A percentile compares a stretch with the other conserved stretches of the same genome.
phyloP scores from a whole-genome alignment of 1,139 yeast genomes.

The Debaryomyces robertsiae region DNA sequence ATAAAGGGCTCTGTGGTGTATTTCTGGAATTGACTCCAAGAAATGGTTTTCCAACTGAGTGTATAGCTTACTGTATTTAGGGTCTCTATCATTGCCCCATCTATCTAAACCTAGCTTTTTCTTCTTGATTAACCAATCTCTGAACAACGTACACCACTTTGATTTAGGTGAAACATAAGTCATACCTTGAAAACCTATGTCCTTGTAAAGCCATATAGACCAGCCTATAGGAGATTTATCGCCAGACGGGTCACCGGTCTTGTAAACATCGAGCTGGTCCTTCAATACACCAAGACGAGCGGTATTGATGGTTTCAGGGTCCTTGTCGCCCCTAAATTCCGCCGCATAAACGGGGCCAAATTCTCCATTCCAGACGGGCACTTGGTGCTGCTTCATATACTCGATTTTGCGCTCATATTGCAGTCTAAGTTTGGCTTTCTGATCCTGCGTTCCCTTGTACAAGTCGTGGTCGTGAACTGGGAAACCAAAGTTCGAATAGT shows the following conservation, averaged over 20 bases:
- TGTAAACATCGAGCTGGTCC: slow-evolving; percentile 46
- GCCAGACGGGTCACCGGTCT: slow-evolving; percentile 46
- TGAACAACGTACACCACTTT: slow-evolving; percentile 42
- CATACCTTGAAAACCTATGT: slow-evolving; percentile 51
- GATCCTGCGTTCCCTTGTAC: slow-evolving; percentile 34
- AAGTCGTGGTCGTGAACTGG: slow-evolving; percentile 35
- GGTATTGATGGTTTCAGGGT: slow-evolving; percentile 36
- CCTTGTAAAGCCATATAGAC: slow-evolving; percentile 56
- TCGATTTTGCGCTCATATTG: slow-evolving; percentile 45
- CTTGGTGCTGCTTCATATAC: slow-evolving; percentile 37
- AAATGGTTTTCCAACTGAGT: slow-evolving; percentile 35
- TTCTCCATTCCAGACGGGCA: slow-evolving; percentile 57
- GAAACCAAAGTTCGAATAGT: slow-evolving; percentile 44
- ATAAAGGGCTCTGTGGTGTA: slow-evolving; percentile 33
- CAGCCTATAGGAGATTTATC: slow-evolving; percentile 45
- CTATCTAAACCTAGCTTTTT: slow-evolving; percentile 45
- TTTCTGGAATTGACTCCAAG: slow-evolving; percentile 35
- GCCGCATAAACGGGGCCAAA: slow-evolving; percentile 53
- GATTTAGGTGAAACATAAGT: slow-evolving; percentile 46
- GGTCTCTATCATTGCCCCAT: slow-evolving; percentile 51
- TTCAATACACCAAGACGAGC: slow-evolving; percentile 42
- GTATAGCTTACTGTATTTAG: slow-evolving; percentile 35
- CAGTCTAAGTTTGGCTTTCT: slow-evolving; percentile 30
- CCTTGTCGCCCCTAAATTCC: slow-evolving; percentile 38
- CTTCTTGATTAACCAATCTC: slow-evolving; percentile 42